phyloP scores from a whole-genome alignment of 2,329 filamentous ascomycete genomes.

The Alternaria dauci region DNA sequence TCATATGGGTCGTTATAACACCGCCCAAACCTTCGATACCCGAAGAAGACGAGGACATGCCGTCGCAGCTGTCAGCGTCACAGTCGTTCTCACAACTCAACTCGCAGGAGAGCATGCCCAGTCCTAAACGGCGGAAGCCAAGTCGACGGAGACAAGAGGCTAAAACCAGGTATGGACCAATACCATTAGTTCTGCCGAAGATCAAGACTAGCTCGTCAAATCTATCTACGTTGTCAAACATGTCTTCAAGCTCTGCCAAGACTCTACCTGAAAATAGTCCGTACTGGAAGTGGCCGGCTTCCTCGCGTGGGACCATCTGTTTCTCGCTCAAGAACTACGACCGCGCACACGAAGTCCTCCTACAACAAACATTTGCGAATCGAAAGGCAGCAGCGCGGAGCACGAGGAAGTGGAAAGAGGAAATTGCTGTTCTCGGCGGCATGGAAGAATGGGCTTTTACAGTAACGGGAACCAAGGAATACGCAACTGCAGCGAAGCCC shows the following conservation, averaged over 20 bases:
- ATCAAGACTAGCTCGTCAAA: conserved; percentile 64
- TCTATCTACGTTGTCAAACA: conserved; percentile 58
- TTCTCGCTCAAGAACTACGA: conserved; percentile 72
- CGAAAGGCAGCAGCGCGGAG: conserved; percentile 69
- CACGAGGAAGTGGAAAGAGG: conserved; percentile 74
- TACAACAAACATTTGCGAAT: conserved; percentile 77
- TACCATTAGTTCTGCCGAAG: conserved; percentile 69
- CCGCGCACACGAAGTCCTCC: conserved; percentile 71
- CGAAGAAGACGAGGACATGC: conserved; percentile 41
- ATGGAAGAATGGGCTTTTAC: conserved; percentile 40
- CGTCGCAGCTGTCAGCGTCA: conserved; percentile 35
- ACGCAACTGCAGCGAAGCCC: neutral
- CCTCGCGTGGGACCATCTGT: conserved; percentile 69
- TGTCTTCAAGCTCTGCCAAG: conserved; percentile 51
- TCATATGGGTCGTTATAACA: conserved; percentile 88
- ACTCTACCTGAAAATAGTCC: conserved; percentile 61
- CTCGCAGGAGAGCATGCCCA: conserved; percentile 25
- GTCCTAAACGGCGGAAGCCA: conserved; percentile 25
- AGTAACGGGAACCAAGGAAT: conserved; percentile 38
- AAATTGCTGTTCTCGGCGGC: conserved; percentile 62
- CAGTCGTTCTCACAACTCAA: conserved; percentile 29
- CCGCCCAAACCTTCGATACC: conserved; percentile 60
- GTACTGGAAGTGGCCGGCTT: conserved; percentile 71
- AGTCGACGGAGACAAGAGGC: conserved; percentile 32
- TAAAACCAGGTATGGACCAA: conserved; percentile 61